Base-by-base conservation (phyloP, 164 flowering plant species). In the Annona cherimola region DNA sequence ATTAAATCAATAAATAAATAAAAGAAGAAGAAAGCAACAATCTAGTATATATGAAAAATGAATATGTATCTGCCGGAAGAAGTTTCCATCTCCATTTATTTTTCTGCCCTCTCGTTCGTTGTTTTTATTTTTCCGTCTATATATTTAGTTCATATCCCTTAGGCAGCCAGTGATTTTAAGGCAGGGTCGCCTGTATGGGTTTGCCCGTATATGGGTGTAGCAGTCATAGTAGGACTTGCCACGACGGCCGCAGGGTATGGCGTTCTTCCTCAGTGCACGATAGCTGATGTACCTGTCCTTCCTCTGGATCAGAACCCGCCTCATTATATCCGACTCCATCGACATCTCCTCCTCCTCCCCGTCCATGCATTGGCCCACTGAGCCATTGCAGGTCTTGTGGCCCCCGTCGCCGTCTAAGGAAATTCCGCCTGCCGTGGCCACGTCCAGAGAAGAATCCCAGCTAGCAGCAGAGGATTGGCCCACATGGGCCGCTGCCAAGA, bases 201-300 rank as follows among this genome's bases (percentile, higher is more conserved):
- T 90, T 26, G 90, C 91, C 67, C 76, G 80, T 26, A 83, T 88
- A 0, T 87, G 89, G 0, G 83, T 63, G 5, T 70, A 76, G 81
- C 94, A 90, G 67, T 88, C 86, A 79, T 90, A 90, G 76, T 90
- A 90, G 45, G 94, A 90, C 2, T 86, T 84, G 70, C 94, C 94
- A 3, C 90, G 82, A 6, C 83, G 71, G 2, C 87, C 83, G 79
- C 94, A 90, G 0, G 94, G 94, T 0, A 88, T 85, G 11, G 26
- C 78, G 86, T 87, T 82, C 74, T 86, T 78, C 77, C 80, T 78
- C 76, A 90, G 84, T 42, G 90, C 88, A 9, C 82, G 87, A 70
- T 90, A 90, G 87, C 94, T 86, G 42, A 90, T 87, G 79, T 88
- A 90, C 42, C 18, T 35, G 71, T 73, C 57, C 1, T 5, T 76